phyloP scores from a whole-genome alignment of 1,284 basidiomycete species.

The Afroboletus lepidellus region DNA sequence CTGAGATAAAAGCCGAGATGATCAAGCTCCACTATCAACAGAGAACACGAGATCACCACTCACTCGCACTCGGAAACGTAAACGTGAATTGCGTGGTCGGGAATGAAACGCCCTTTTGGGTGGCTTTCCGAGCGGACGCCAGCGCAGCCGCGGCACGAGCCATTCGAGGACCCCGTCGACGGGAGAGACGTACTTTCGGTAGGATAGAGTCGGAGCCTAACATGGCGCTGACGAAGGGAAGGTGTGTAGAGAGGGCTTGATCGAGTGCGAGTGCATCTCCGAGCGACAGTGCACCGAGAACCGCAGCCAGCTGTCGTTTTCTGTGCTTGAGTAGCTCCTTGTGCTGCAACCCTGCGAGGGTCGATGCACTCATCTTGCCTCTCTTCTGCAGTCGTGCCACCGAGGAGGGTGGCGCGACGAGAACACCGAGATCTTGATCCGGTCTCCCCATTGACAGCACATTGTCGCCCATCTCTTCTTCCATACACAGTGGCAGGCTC shows the following conservation, averaged over 20 bases:
- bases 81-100: constrained; percentile 57
- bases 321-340: constrained; percentile 69
- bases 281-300: constrained; percentile 60
- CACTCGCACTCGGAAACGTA: constrained; percentile 61
- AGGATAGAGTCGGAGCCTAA: constrained; percentile 32
- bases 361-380: constrained; percentile 56
- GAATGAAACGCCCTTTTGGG: constrained; percentile 37
- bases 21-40: constrained; percentile 25
- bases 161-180: constrained; percentile 42
- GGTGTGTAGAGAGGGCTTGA: constrained; percentile 65
- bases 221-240: constrained; percentile 43
- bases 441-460: constrained; percentile 14
- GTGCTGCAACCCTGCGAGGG: constrained; percentile 66
- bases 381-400: constrained; percentile 34
- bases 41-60: constrained; percentile 43
- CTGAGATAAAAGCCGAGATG: constrained; percentile 40
- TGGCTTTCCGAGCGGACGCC: constrained; percentile 24
- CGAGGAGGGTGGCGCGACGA: constrained; percentile 19
- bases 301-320: constrained; percentile 65
- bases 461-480: constrained; percentile 25
- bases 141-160: constrained; percentile 40
- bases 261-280: constrained; percentile 70
- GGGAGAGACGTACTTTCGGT: constrained; percentile 32
- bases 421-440: constrained; percentile 25
- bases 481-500: constrained; percentile 24